Evolutionary conservation across 495 filamentous ascomycete genomes (phyloP), one percentile per base, ranked within the genome.

Genomic region (Daldinia vernicosa): DNA sequence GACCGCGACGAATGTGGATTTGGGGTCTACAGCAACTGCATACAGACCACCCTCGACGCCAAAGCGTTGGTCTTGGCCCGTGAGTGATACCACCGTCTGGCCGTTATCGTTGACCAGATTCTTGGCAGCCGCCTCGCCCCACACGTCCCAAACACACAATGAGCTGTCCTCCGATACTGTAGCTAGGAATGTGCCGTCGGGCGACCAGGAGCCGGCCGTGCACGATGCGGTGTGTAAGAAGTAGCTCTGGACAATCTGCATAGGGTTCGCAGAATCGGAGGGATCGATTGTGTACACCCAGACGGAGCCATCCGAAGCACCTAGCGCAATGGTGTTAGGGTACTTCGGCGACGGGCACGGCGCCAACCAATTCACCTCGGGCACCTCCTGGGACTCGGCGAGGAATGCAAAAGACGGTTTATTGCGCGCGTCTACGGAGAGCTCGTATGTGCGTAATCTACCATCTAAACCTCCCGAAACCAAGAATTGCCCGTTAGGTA

Each of bases 81-180:
- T 97, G n/a, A 97, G 84, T 0, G 89, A 90, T 4, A 99, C 91
- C 17, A 97, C 87, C 47, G 91, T 93, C 56, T 89, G 88, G 19
- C 90, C 89, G 51, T 87, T 88, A 43, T 89, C 88, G 50, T 86
- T 87, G 9, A 89, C 84, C 12, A 95, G 81, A 11, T 90, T 92
- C 40, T 90, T 89, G 0, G 91, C 92, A 15, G 91, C 90, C 0
- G 92, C 94, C 40, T 88, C 89, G 32, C 94, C 93, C 80, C 93
- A 97, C 11, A 93, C 91, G 79, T 98, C 95, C 86, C 92, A 97
- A 40, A 97, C 94, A 79, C 93, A 93, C 70, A 99, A 88, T 68
- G 89, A 93, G 26, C 89, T 87, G 75, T 98, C 95, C 76, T 98
- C 95, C 35, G 88, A 88, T 6, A 98, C 95, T 0, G 94, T 97